phyloP scores from a whole-genome alignment of 2,329 filamentous ascomycete species.

The Cyphellophora europaea region DNA sequence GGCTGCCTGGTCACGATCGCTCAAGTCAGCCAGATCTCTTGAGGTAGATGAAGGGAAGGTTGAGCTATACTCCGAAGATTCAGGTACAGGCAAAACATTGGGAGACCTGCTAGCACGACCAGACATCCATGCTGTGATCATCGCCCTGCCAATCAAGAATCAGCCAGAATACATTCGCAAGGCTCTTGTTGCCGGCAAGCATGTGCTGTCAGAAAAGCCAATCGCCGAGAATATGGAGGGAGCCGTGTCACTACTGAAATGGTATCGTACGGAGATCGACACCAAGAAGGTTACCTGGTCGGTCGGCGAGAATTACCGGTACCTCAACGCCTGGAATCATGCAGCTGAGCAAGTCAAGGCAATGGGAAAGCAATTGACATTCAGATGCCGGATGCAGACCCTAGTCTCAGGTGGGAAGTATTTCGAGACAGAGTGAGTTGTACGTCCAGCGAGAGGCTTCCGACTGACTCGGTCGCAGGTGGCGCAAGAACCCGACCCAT shows the following conservation, averaged over 20 bases:
- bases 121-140: conserved; percentile 43
- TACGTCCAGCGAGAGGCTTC: conserved; percentile 29
- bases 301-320: conserved; percentile 52
- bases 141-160: conserved; percentile 44
- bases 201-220: conserved; percentile 50
- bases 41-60: conserved; percentile 26
- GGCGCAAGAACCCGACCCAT: conserved; percentile 47
- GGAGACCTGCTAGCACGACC: conserved; percentile 36
- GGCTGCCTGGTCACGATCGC: conserved; percentile 50
- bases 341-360: conserved; percentile 35
- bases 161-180: conserved; percentile 43
- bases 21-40: conserved; percentile 42
- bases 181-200: conserved; percentile 42
- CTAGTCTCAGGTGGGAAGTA: conserved; percentile 46
- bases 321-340: conserved; percentile 37
- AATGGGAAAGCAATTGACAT: conserved; percentile 40
- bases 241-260: conserved; percentile 40
- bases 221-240: conserved; percentile 45
- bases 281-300: conserved; percentile 31
- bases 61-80: conserved; percentile 49
- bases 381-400: conserved; percentile 38
- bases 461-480: no score
- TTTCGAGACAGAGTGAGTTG: conserved; percentile 34
- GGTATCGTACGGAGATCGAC: conserved; percentile 37
- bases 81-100: conserved; percentile 33